These are phyloP conservation scores for Fistulina hepatica DNA, from an alignment of 1,284 basidiomycete species.

Conservation along the genomic window DNA sequence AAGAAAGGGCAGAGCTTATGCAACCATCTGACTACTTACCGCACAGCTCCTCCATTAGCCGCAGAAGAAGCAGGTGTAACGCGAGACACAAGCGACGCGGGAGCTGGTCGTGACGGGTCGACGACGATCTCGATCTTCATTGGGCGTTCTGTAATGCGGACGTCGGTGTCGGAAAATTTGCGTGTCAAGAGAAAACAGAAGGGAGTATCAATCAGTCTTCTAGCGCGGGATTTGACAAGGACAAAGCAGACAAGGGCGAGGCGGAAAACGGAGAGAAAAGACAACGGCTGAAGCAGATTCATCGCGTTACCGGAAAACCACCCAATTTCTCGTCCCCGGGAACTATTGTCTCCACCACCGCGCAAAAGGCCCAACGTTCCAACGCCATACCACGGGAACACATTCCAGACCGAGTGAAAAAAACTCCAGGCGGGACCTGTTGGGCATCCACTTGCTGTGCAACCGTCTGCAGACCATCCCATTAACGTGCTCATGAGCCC, in stretches of 20 bases:
- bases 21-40: conserved; percentile 28
- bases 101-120: conserved; percentile 70
- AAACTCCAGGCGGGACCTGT: no score
- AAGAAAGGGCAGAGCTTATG: conserved; percentile 2
- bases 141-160: conserved; percentile 86
- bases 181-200: conserved; percentile 29
- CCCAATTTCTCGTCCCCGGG: no score
- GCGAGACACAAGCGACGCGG: conserved; percentile 52
- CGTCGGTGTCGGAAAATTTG: no score
- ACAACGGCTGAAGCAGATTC: no score
- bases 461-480: no score
- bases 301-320: no score
- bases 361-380: no score
- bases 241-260: conserved; percentile 23
- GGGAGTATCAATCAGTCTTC: conserved; percentile 45
- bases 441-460: no score
- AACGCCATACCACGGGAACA: no score
- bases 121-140: conserved; percentile 98
- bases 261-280: conserved; percentile 20
- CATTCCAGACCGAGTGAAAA: no score
- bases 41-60: conserved; percentile 28
- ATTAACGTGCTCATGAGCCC: no score
- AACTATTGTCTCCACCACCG: no score
- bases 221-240: conserved; percentile 35
- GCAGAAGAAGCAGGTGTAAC: conserved; percentile 51